Base-by-base conservation (phyloP, 257 asterid genomes). In the Handroanthus guayacan region DNA sequence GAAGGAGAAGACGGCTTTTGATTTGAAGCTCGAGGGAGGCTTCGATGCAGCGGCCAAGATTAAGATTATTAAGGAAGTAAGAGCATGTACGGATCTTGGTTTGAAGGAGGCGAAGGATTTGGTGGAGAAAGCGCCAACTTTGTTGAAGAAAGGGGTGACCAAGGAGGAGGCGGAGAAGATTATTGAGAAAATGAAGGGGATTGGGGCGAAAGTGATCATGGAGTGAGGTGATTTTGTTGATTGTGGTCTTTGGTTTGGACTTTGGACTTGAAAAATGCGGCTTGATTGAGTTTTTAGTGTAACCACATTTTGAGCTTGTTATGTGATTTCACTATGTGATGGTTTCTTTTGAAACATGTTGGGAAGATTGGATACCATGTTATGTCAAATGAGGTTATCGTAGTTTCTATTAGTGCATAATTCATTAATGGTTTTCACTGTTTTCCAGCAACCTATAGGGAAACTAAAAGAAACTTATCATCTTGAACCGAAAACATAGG, bases 71-170 rank as follows among this genome's bases (percentile, higher is more conserved):
- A 93, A 93, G 92, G 98, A 93, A 83, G 98, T 93, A 50, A 89
- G 98, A 69, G 85, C 96, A 45, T 90, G 86, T 76, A 93, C 98
- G 20, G 90, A 87, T 81, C 79, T 93, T 77, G 98, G 98, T 6
- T 86, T 93, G 91, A 93, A 93, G 79, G 98, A 93, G 79, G 98
- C 98, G 1, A 93, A 93, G 83, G 98, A 93, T 63, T 84, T 93
- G 90, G 98, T 93, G 81, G 98, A 93, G 85, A 93, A 93, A 82
- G 98, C 97, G 6, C 98, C 98, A 0, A 87, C 94, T 1, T 83
- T 90, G 86, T 82, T 93, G 92, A 93, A 91, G 90, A 93, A 93
- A 80, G 98, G 98, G n/a, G 97, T 93, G 54, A 79, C 92, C 1
- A 93, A 91, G 82, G 98, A 87, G n/a, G 98, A 91, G 69, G 98